These are phyloP conservation scores for Mycena filopes DNA, from an alignment of 768 basidiomycete genomes.

Conservation along the genomic window DNA sequence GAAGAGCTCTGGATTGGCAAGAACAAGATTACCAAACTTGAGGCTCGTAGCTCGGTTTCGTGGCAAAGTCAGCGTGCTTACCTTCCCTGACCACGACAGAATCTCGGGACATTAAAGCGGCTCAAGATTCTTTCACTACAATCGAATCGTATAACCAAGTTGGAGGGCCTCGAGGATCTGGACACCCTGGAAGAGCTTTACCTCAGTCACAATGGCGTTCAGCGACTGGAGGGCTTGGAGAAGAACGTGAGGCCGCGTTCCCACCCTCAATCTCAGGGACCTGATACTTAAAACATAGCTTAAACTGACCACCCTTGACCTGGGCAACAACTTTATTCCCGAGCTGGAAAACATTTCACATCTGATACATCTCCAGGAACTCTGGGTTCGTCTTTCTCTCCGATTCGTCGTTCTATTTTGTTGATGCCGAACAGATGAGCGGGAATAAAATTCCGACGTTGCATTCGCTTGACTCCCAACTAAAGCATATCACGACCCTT, in stretches of 20 bases:
- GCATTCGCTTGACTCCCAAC: slow-evolving; percentile 71
- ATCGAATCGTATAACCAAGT: slow-evolving; percentile 90
- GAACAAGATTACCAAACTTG: slow-evolving; percentile 92
- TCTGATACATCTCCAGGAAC: slow-evolving; percentile 81
- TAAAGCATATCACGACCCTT: slow-evolving; percentile 68
- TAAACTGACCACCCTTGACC: slow-evolving; percentile 86
- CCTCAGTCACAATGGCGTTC: slow-evolving; percentile 92
- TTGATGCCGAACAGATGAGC: slow-evolving; percentile 70
- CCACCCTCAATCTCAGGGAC: not conserved
- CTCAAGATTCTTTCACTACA: slow-evolving; percentile 91
- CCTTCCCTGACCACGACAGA: slow-evolving; percentile 53
- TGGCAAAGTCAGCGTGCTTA: not conserved
- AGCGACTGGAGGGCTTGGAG: slow-evolving; percentile 85
- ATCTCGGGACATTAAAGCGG: slow-evolving; percentile 72
- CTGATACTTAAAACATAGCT: slow-evolving; percentile 41
- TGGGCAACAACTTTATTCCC: slow-evolving; percentile 86
- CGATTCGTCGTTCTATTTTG: not conserved
- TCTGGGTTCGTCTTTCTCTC: slow-evolving; percentile 76
- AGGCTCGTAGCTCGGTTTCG: no score
- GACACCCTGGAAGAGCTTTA: slow-evolving; percentile 88
- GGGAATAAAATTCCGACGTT: slow-evolving; percentile 86
- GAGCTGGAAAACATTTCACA: slow-evolving; percentile 87
- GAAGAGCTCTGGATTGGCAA: slow-evolving; percentile 98
- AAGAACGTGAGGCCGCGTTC: slow-evolving; percentile 69
- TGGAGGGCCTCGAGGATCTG: slow-evolving; percentile 83